Base-by-base conservation (phyloP, 306 rosid genomes). In the Medicago ruthenica region DNA sequence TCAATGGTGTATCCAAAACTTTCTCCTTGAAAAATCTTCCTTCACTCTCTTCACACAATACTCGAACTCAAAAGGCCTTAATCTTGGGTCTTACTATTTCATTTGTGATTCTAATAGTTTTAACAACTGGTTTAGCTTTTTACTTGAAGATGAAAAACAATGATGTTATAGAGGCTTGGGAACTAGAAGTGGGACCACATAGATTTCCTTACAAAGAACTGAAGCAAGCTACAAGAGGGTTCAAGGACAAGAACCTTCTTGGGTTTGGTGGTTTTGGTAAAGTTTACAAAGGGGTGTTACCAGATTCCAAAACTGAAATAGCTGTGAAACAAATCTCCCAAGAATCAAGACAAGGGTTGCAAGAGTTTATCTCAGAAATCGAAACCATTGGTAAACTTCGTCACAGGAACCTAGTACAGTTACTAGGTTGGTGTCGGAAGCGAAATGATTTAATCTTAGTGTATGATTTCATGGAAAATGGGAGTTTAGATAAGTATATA, bases 191-290 rank as follows among this genome's bases (percentile, higher is more conserved):
- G 20, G 91, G 91, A n/a, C 94, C 94, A 0, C 91, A 87, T 58
- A 89, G 94, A 61, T 89, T 83, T 76, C 42, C 80, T 1, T 85
- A 89, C 77, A 63, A 73, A n/a, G 91, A 89, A 51, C 80, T 89
- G 6, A 78, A 87, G 70, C 73, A 80, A 63, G 89, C 91, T 1
- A 89, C 93, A 3, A 83, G 69, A 51, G 81, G 80, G 8, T 89
- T 89, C 68, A 79, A 80, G 24, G 91, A 89, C 6, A 83, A 77
- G 48, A 81, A 87, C 42, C 77, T 89, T 0, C 18, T 89, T 0
- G 93, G 93, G 10, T 87, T 85, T 41, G 93, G 93, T 2, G 93
- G 93, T 9, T 89, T 85, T 62, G 93, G 93, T 70, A 69, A 44
- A 12, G 93, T 89, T 8, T 89, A 85, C 80, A 87, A 77, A 64